Evolutionary conservation across 2,329 filamentous ascomycete species (phyloP), one percentile per base, ranked within the genome.

Genomic region (Monosporascus sp.): DNA sequence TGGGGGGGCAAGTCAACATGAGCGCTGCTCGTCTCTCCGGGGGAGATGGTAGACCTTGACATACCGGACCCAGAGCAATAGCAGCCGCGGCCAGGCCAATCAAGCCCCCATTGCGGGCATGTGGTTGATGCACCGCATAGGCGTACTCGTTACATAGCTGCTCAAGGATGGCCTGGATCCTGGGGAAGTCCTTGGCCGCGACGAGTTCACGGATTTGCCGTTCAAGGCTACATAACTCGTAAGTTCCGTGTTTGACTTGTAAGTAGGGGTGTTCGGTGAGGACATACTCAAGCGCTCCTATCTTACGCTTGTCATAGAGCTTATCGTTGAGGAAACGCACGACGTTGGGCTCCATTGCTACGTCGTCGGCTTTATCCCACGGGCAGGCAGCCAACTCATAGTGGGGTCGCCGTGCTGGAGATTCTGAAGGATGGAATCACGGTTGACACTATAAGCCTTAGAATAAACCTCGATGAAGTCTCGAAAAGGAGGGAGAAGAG

Each of bases 91-190:
- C 94, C 63, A 99, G 78, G 16, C 94, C 94, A 63, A 99, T 99
- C 62, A 99, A 81, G 46, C 94, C 94, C 59, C 94, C 94, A 76
- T 99, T 99, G 55, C 94, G 82, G 50, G 94, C 93, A 76, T 99
- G 92, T 51, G 94, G 92, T 67, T 97, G 92, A 71, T 99, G 91
- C 43, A 97, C 91, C 45, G 93, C 92, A 71, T 97, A 99, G 49
- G 94, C 94, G 76, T 93, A 99, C 64, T 99, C 94, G 69, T 96
- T 92, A 72, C 92, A 97, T 56, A 99, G 85, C 77, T 99, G 93
- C 65, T 96, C 89, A 56, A 99, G 90, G 53, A 97, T 93, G 65
- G 86, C 88, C 62, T 87, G 83, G 61, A 99, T 92, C 64, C 82
- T 84, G 52, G 88, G 84, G 65, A 91, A 86, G 67, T 97, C 90